Base-by-base conservation (phyloP, 2,329 filamentous ascomycete species). In the Fusarium austroafricanum region DNA sequence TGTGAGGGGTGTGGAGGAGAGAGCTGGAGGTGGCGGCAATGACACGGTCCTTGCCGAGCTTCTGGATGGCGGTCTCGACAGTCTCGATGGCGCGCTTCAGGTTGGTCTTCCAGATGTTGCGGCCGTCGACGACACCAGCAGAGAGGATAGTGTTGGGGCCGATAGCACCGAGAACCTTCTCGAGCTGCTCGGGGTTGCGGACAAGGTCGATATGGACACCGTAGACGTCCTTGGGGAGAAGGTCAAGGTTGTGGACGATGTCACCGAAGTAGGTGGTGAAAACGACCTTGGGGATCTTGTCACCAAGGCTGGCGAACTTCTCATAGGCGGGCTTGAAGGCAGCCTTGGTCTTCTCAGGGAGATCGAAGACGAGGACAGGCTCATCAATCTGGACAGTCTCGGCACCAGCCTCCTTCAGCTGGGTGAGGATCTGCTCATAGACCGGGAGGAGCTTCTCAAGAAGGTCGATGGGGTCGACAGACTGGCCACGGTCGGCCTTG, bases 21-120 rank as follows among this genome's bases (percentile, higher is more conserved):
- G 96, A 98, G 87, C 92, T 96, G 78, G 96, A 98, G 74, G 94
- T 97, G 78, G 96, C 92, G 74, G 97, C 93, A 74, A 99, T 92
- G 81, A 99, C 95, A 79, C 96, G 93, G 74, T 98, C 94, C 88
- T 97, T 95, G 84, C 96, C 95, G 69, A 99, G 89, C 86, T 97
- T 88, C 86, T 97, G 93, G 76, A 98, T 86, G 71, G 95, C 96
- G 63, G 89, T 86, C 89, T 98, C 93, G 66, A 96, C 91, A 70
- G 85, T 89, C 86, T 96, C 94, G 71, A 99, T 96, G 78, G 96
- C 94, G 76, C 89, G 89, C 89, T 97, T 92, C 86, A 97, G 92
- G 90, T 98, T 97, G 84, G 94, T 97, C 92, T 99, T 99, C 96
- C 96, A 99, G 87, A 99, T 98, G 89, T 99, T 99, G 78, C 96